A percentile compares a stretch with the other conserved stretches of the same genome.
phyloP scores from a whole-genome alignment of 495 filamentous ascomycete species.

The Neurospora sp. region DNA sequence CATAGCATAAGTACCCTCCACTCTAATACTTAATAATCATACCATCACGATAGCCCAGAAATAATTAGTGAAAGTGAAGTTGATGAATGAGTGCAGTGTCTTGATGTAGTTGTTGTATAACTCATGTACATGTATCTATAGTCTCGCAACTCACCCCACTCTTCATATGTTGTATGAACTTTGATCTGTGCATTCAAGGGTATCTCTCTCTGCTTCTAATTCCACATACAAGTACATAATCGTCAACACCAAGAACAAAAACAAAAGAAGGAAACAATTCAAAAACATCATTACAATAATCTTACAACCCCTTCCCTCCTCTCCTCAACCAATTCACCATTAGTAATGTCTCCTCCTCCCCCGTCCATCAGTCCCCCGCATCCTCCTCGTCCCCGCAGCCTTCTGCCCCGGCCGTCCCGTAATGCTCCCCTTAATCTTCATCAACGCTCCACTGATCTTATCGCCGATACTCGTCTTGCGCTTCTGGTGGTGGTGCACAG shows the following conservation, averaged over 20 bases:
- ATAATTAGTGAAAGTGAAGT: background rate
- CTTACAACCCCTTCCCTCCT: background rate
- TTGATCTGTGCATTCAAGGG: background rate
- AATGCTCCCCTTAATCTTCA: conserved; percentile 54
- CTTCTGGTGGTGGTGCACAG: conserved; percentile 42
- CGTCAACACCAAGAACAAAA: no score
- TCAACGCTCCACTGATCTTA: conserved; percentile 58
- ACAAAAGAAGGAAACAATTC: background rate
- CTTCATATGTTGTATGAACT: background rate
- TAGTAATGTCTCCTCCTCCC: conserved; percentile 16
- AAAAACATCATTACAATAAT: background rate
- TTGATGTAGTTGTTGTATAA: background rate
- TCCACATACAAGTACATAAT: background rate
- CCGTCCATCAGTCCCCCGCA: conserved; percentile 63
- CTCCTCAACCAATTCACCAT: background rate
- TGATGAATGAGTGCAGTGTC: background rate
- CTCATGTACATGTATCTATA: background rate
- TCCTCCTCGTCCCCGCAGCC: conserved; percentile 61
- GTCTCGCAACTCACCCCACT: background rate
- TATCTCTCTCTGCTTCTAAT: background rate
- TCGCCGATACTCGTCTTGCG: conserved; percentile 52
- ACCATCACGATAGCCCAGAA: background rate
- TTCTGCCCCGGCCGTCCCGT: conserved; percentile 54
- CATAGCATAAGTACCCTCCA: background rate
- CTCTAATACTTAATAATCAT: background rate